Percentiles rank a stretch among this genome's conserved stretches.
Conservation (phyloP, 108 stramenopile species). For the Fistulifera pelliculosa region DNA sequence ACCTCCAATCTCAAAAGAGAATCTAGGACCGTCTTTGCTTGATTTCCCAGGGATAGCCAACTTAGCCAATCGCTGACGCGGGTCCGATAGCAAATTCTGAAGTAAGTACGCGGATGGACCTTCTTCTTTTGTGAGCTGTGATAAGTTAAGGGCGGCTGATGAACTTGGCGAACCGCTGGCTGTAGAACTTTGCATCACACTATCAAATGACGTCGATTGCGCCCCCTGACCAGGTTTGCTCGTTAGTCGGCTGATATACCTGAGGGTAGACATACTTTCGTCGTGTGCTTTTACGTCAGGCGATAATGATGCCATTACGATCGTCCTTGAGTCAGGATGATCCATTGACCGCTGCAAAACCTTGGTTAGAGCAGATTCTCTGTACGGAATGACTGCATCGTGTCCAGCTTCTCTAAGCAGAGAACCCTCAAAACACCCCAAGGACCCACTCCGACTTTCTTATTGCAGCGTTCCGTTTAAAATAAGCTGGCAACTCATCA, state of each 20-base stretch:
- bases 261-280: constrained; percentile 49
- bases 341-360: constrained; percentile 66
- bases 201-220: neutral
- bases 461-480: constrained; percentile 11
- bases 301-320: constrained; percentile 48
- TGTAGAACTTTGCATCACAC: neutral
- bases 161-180: neutral
- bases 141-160: constrained; percentile 1
- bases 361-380: constrained; percentile 68
- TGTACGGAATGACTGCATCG: constrained; percentile 27
- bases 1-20: neutral
- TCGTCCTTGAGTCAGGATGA: constrained; percentile 23
- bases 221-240: neutral
- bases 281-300: constrained; percentile 43
- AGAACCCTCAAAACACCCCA: constrained; percentile 33
- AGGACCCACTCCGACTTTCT: constrained; percentile 45
- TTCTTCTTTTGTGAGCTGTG: neutral
- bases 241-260: constrained; percentile 53
- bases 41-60: constrained; percentile 15
- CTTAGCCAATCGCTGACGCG: constrained; percentile 72
- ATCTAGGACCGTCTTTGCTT: neutral
- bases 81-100: constrained; percentile 60
- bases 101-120: constrained; percentile 12
- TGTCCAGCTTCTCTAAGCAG: constrained; percentile 15
- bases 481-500: neutral